These are phyloP conservation scores for Flaveria brownii DNA, from an alignment of 129 eudicot species.

Conservation along the genomic window DNA sequence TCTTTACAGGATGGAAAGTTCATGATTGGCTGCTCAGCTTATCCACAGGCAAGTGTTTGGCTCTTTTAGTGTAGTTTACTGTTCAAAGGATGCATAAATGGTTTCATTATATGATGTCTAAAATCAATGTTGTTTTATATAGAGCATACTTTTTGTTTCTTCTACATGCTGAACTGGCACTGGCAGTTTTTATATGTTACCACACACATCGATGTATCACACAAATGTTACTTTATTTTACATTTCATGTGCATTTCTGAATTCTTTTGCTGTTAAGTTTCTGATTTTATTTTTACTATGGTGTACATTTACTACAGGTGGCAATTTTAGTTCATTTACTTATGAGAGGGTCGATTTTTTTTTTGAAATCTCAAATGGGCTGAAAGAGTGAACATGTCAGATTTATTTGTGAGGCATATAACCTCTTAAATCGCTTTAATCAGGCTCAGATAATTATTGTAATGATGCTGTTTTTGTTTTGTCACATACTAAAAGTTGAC, in stretches of 20 bases:
- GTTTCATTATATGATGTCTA: neutral
- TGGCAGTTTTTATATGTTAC: neutral
- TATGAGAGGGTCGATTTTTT: neutral
- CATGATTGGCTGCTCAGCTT: constrained; percentile 95
- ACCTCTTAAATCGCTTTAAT: neutral
- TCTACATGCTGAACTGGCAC: constrained; percentile 8
- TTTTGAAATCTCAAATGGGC: neutral
- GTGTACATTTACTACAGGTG: constrained; percentile 6
- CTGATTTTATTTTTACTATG: neutral
- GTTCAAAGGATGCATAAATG: neutral
- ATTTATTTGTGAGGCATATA: neutral
- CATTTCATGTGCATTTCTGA: constrained; percentile 14
- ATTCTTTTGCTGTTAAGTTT: neutral
- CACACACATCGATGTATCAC: neutral
- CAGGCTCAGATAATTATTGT: neutral
- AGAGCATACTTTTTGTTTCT: neutral
- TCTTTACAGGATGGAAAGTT: constrained; percentile 92
- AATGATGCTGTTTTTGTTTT: neutral
- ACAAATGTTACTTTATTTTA: neutral
- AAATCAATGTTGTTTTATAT: neutral
- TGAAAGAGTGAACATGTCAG: neutral
- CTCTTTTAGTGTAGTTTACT: constrained; percentile 10
- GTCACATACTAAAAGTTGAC: neutral
- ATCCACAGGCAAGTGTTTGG: constrained; percentile 67
- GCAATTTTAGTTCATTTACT: neutral